Conservation (phyloP, 768 basidiomycete genomes). For the Pulveroboletus sp. region DNA sequence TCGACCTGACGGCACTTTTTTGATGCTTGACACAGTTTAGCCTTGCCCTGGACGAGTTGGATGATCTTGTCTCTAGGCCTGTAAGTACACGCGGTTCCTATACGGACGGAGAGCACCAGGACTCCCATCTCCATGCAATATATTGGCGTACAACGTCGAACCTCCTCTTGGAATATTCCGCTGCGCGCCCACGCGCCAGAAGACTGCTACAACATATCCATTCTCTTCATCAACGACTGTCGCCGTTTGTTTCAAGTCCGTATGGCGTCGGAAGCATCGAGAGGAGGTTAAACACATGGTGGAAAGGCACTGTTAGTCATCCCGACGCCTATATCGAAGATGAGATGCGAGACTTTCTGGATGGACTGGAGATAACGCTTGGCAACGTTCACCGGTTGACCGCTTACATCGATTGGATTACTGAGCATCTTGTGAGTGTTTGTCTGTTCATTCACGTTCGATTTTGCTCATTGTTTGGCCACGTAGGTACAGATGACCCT, state of each 20-base stretch:
- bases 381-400: constrained; percentile 18
- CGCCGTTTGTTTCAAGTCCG: not conserved
- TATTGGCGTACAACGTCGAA: constrained; percentile 30
- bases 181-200: constrained; percentile 21
- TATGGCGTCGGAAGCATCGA: not conserved
- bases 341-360: constrained; percentile 10
- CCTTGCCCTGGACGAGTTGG: constrained; percentile 30
- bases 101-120: not conserved
- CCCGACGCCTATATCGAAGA: constrained; percentile 6
- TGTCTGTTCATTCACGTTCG: not conserved
- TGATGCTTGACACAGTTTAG: constrained; percentile 18
- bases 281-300: not conserved
- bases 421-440: constrained; percentile 23
- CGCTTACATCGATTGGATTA: constrained; percentile 29
- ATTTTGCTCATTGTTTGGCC: constrained; percentile 3
- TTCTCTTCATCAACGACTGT: constrained; percentile 13
- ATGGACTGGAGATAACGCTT: constrained; percentile 21
- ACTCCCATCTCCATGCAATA: constrained; percentile 22
- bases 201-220: constrained; percentile 15
- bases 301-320: constrained; percentile 4
- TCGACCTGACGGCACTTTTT: not conserved
- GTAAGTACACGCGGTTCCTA: not conserved
- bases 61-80: constrained; percentile 12
- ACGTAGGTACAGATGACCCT: constrained; percentile 18
- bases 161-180: constrained; percentile 32